Conservation (phyloP, 257 asterid species). For the Solanum sejunctum region DNA sequence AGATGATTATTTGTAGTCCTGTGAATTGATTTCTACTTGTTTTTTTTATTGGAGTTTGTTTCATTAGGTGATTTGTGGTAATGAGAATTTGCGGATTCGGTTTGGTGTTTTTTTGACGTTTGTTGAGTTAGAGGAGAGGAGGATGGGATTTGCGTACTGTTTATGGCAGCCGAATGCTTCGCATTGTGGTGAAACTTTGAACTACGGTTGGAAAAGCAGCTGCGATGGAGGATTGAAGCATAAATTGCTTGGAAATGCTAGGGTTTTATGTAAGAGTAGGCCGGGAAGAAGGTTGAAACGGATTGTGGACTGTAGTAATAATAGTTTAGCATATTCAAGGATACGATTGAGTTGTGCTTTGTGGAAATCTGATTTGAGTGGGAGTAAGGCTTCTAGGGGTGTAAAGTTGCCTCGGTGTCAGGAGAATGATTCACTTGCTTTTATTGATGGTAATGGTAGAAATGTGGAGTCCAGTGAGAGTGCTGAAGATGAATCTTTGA, state of each 20-base stretch:
- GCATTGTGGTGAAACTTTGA: neutral
- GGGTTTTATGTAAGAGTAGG: neutral
- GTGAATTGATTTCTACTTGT: neutral
- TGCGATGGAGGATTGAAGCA: neutral
- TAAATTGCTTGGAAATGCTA: neutral
- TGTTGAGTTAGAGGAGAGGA: neutral
- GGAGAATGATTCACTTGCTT: slow-evolving; percentile 81
- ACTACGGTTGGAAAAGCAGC: neutral
- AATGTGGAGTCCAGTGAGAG: slow-evolving; percentile 36
- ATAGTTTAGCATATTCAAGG: neutral
- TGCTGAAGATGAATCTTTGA: slow-evolving; percentile 14
- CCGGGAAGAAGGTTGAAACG: neutral
- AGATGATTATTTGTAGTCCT: neutral
- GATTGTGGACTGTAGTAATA: neutral
- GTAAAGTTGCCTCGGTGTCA: slow-evolving; percentile 38
- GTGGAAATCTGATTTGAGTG: slow-evolving; percentile 8
- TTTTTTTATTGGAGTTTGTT: neutral
- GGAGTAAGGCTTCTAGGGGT: slow-evolving; percentile 6
- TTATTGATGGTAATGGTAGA: slow-evolving; percentile 44
- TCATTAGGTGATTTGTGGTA: neutral
- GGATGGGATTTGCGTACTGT: slow-evolving; percentile 1
- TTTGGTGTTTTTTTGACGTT: neutral
- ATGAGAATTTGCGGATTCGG: neutral
- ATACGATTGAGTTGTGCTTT: neutral
- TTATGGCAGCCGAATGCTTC: slow-evolving; percentile 1